Evolutionary conservation across 306 rosid species (phyloP).

Genomic region (Vicia faba): DNA sequence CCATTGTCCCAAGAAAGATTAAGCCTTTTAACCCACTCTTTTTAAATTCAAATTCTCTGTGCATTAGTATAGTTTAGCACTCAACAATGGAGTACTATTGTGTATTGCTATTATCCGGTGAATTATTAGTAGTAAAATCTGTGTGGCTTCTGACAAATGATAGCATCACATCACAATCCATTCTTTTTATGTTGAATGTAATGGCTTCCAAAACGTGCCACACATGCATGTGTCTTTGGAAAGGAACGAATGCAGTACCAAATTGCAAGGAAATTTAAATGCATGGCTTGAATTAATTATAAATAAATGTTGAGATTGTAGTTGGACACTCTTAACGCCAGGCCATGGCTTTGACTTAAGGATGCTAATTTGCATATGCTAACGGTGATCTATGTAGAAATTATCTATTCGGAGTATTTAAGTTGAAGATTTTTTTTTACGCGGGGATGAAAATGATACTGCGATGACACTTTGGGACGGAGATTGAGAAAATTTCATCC

Average conservation of each 20-base stretch:
- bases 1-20: neutral
- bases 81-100: too few relatives aligned
- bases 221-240: constrained; percentile 26
- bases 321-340: too few relatives aligned
- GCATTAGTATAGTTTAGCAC: neutral
- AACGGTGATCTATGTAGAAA: too few relatives aligned
- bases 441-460: too few relatives aligned
- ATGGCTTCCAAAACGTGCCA: constrained; percentile 5
- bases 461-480: too few relatives aligned
- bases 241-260: neutral
- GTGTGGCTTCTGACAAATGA: constrained; percentile 14
- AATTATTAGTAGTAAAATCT: neutral
- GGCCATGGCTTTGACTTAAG: too few relatives aligned
- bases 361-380: too few relatives aligned
- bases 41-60: constrained; percentile 28
- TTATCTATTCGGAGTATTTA: too few relatives aligned
- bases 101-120: constrained; percentile 8
- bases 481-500: too few relatives aligned
- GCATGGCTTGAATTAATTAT: constrained; percentile 3
- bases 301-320: constrained; percentile 20
- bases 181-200: constrained; percentile 6
- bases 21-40: constrained; percentile 8
- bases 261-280: constrained; percentile 7
- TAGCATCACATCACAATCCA: neutral
- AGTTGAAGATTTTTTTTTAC: too few relatives aligned